Percentiles rank a stretch among this genome's conserved stretches.
Conservation (phyloP, 345 rosid genomes). For the Salix koriyanagi region DNA sequence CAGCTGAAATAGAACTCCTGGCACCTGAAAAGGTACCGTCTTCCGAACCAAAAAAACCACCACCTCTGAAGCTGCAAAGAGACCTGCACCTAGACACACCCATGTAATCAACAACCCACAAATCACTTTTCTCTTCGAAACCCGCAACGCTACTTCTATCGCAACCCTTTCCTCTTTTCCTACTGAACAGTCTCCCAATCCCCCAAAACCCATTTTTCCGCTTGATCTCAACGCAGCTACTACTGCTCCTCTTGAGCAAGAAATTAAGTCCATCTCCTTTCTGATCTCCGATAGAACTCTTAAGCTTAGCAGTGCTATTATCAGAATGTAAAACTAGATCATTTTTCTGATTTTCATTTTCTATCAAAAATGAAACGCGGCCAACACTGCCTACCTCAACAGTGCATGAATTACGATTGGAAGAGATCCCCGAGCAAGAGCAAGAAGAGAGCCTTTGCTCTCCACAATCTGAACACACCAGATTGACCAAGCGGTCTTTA, state of each 20-base stretch:
- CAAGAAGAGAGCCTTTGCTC: conserved; percentile 93
- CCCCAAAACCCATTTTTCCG: conserved; percentile 69
- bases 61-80: conserved; percentile 75
- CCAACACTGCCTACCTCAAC: conserved; percentile 65
- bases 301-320: conserved; percentile 35
- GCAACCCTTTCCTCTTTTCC: conserved; percentile 45
- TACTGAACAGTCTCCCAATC: conserved; percentile 70
- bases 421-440: conserved; percentile 76
- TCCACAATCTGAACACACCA: conserved; percentile 92
- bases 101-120: conserved; percentile 72
- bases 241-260: conserved; percentile 72
- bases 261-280: conserved; percentile 44
- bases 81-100: conserved; percentile 91
- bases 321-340: conserved; percentile 18
- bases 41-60: conserved; percentile 63
- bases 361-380: conserved; percentile 81
- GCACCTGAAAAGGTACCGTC: conserved; percentile 48
- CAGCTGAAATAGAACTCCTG: conserved; percentile 57
- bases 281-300: conserved; percentile 8
- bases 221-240: conserved; percentile 88
- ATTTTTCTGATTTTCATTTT: conserved; percentile 43
- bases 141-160: conserved; percentile 34
- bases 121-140: conserved; percentile 55
- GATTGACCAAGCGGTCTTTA: conserved; percentile 73
- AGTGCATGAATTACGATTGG: conserved; percentile 55